Evolutionary conservation across 2,329 filamentous ascomycete species (phyloP).

Genomic region (Alternaria novae-zelandiae): DNA sequence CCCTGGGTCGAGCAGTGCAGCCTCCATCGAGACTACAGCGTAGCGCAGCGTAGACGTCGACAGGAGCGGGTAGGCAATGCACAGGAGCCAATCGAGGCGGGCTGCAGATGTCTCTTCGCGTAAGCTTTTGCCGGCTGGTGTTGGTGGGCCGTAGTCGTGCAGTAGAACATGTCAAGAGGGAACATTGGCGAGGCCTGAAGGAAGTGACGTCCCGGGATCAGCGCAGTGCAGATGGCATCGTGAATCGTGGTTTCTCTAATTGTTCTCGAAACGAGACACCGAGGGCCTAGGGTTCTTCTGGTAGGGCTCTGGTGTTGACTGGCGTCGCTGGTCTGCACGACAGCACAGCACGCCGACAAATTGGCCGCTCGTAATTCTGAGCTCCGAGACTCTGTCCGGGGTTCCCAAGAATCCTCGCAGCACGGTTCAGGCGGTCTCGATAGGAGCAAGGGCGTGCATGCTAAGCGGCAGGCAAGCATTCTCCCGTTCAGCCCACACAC

Average conservation of each 20-base stretch:
- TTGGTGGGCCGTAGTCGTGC: constrained; percentile 14
- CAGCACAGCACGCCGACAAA: neutral
- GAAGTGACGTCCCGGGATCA: constrained; percentile 23
- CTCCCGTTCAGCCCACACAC: constrained; percentile 12
- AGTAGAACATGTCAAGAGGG: constrained; percentile 18
- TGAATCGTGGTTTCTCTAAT: neutral
- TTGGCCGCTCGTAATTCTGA: neutral
- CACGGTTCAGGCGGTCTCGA: constrained; percentile 31
- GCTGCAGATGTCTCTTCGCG: constrained; percentile 11
- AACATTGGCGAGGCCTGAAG: constrained; percentile 8
- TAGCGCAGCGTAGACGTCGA: neutral
- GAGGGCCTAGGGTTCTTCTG: neutral
- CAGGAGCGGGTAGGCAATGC: neutral
- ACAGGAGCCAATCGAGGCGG: constrained; percentile 15
- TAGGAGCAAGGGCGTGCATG: constrained; percentile 24
- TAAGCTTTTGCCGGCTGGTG: constrained; percentile 14
- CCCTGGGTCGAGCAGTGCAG: neutral
- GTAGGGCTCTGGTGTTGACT: neutral
- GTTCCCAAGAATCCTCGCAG: constrained; percentile 9
- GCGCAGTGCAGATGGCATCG: constrained; percentile 3
- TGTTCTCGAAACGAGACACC: neutral
- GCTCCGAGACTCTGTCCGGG: constrained; percentile 2
- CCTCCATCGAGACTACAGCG: neutral
- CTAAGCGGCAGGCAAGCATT: constrained; percentile 26
- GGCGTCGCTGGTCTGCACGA: neutral